These are phyloP conservation scores for Rostrohypoxylon terebratum DNA, from an alignment of 495 filamentous ascomycete species.

Conservation along the genomic window DNA sequence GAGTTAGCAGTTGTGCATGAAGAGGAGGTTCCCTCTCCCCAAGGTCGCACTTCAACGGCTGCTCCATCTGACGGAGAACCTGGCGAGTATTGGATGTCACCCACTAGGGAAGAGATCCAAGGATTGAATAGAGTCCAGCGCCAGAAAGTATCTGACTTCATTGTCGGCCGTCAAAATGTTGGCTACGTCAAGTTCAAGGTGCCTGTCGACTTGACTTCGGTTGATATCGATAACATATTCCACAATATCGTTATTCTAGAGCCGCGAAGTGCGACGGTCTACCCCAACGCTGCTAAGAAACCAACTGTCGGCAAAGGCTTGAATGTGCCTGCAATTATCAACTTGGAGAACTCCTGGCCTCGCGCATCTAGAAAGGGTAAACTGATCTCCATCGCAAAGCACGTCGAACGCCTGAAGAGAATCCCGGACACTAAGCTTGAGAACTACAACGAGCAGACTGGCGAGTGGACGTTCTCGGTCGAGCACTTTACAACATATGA, in stretches of 20 bases:
- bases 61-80: constrained; percentile 65
- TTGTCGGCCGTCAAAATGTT: constrained; percentile 81
- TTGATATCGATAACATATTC: constrained; percentile 77
- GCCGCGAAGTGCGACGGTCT: constrained; percentile 84
- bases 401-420: constrained; percentile 81
- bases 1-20: constrained; percentile 85
- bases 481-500: constrained; percentile 96
- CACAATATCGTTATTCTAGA: constrained; percentile 78
- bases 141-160: constrained; percentile 75
- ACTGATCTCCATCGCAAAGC: constrained; percentile 70
- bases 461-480: constrained; percentile 90
- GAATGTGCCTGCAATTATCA: constrained; percentile 88
- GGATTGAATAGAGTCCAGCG: constrained; percentile 79
- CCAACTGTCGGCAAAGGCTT: constrained; percentile 85
- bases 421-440: constrained; percentile 84
- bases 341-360: constrained; percentile 90
- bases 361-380: constrained; percentile 70
- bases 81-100: constrained; percentile 88
- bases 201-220: constrained; percentile 80
- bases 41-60: constrained; percentile 32
- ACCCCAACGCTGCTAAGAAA: constrained; percentile 78
- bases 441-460: constrained; percentile 78
- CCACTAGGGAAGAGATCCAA: constrained; percentile 74
- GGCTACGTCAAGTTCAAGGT: constrained; percentile 84
- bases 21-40: constrained; percentile 62